phyloP scores from a whole-genome alignment of 2,329 filamentous ascomycete genomes.

The Colletotrichum melonis region DNA sequence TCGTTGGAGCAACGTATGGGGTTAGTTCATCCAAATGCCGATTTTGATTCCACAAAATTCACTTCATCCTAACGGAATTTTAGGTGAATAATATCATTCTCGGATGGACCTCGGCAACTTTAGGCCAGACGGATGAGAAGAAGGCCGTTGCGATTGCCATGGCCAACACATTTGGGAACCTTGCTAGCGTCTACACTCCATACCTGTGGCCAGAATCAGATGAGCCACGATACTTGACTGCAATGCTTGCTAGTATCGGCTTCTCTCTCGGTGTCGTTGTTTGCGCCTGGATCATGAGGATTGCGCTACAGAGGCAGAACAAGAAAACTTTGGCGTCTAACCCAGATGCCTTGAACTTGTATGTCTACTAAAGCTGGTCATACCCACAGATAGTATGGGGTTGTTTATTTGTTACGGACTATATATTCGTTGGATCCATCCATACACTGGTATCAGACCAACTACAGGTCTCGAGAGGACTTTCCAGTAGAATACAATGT shows the following conservation, averaged over 20 bases:
- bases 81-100: slow-evolving; percentile 54
- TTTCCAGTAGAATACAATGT: no score
- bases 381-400: not conserved
- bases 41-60: slow-evolving; percentile 26
- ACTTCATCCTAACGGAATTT: slow-evolving; percentile 36
- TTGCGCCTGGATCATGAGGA: slow-evolving; percentile 49
- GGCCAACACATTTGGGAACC: slow-evolving; percentile 31
- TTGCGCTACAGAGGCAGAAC: slow-evolving; percentile 49
- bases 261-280: slow-evolving; percentile 47
- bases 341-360: slow-evolving; percentile 41
- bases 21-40: slow-evolving; percentile 53
- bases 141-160: slow-evolving; percentile 54
- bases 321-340: slow-evolving; percentile 42
- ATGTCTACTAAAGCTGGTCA: slow-evolving; percentile 40
- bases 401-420: not conserved
- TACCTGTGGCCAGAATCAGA: slow-evolving; percentile 32
- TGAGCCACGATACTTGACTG: slow-evolving; percentile 34
- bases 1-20: slow-evolving; percentile 48
- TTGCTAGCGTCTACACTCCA: slow-evolving; percentile 31
- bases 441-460: no score
- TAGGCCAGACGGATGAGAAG: slow-evolving; percentile 60
- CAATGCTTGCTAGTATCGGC: slow-evolving; percentile 39
- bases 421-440: no score
- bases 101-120: slow-evolving; percentile 52
- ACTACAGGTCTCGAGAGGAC: no score